These are phyloP conservation scores for Ramichloridium luteum DNA, from an alignment of 2,329 filamentous ascomycete species.

Conservation along the genomic window DNA sequence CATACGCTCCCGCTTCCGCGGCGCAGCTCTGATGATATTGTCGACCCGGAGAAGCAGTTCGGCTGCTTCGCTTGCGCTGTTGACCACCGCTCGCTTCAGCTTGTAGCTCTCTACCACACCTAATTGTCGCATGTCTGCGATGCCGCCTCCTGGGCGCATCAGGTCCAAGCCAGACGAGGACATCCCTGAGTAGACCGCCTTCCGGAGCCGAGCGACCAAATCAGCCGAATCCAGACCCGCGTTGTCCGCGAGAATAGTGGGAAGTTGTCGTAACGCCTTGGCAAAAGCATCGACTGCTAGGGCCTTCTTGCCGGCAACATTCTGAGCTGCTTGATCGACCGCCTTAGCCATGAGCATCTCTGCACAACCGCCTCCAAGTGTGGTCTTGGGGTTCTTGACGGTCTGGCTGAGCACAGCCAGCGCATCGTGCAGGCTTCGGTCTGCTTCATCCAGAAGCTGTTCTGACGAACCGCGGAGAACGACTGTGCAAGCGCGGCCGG, in stretches of 20 bases:
- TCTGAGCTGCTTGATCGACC: constrained; percentile 83
- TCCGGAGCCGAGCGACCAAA: constrained; percentile 78
- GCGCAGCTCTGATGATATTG: constrained; percentile 92
- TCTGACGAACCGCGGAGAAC: constrained; percentile 93
- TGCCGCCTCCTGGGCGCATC: constrained; percentile 76
- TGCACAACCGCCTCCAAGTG: constrained; percentile 86
- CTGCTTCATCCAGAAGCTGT: constrained; percentile 91
- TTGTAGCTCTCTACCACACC: constrained; percentile 98
- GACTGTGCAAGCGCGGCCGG: constrained; percentile 89
- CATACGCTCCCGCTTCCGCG: constrained; percentile 67
- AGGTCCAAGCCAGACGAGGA: constrained; percentile 85
- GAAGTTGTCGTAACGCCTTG: constrained; percentile 77
- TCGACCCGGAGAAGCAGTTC: constrained; percentile 92
- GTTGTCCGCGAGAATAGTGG: constrained; percentile 94
- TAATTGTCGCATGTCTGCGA: constrained; percentile 88
- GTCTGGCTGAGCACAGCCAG: constrained; percentile 94
- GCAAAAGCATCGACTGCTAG: constrained; percentile 86
- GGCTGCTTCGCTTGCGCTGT: constrained; percentile 87
- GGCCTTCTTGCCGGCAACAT: constrained; percentile 93
- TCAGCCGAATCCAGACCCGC: constrained; percentile 93
- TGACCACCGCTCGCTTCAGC: constrained; percentile 95
- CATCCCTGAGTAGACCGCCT: constrained; percentile 90
- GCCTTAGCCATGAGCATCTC: constrained; percentile 99
- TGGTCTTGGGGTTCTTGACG: constrained; percentile 84
- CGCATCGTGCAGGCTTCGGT: constrained; percentile 90